Conservation (phyloP, 495 filamentous ascomycete species). For the Bombardia bombarda region DNA sequence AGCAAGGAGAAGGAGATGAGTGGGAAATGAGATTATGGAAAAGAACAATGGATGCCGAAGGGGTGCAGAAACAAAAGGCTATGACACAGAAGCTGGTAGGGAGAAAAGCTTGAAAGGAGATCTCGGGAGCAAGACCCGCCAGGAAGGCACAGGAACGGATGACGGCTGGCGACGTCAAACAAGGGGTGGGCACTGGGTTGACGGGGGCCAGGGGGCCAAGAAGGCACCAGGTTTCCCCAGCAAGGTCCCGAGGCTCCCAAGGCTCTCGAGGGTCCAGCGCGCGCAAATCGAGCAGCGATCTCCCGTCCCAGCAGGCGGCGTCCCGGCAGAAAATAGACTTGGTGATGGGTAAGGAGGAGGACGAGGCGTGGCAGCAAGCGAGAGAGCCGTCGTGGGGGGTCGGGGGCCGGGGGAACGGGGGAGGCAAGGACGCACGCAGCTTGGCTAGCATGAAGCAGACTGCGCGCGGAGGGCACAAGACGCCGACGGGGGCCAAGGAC, state of each 20-base stretch:
- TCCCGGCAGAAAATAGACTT: not conserved
- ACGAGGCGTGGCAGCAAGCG: slow-evolving; percentile 5
- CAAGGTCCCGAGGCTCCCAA: not conserved
- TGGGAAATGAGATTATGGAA: too few species aligned
- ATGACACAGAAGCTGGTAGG: slow-evolving; percentile 1
- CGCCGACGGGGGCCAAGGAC: too few species aligned
- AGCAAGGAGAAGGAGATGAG: not conserved
- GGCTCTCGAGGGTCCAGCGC: slow-evolving; percentile 5
- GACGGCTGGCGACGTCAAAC: slow-evolving; percentile 8
- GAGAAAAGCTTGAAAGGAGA: slow-evolving; percentile 5
- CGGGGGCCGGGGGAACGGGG: too few species aligned
- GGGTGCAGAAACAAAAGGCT: not conserved
- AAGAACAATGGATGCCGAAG: not conserved
- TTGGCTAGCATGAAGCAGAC: not conserved
- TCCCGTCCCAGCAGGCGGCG: slow-evolving; percentile 9
- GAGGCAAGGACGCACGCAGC: not conserved
- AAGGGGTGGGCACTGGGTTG: slow-evolving; percentile 10
- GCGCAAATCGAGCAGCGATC: slow-evolving; percentile 7
- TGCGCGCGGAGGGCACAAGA: slow-evolving; percentile 1
- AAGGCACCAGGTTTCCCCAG: slow-evolving; percentile 6
- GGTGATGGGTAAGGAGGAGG: slow-evolving; percentile 5
- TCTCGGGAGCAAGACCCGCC: slow-evolving; percentile 13
- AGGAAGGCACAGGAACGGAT: slow-evolving; percentile 18
- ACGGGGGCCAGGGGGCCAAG: slow-evolving; percentile 11
- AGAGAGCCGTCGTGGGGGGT: slow-evolving; percentile 3